A percentile compares a stretch with the other conserved stretches of the same genome.
Evolutionary conservation across 1,284 basidiomycete genomes (phyloP).

Genomic region (Ceratobasidium sp.): DNA sequence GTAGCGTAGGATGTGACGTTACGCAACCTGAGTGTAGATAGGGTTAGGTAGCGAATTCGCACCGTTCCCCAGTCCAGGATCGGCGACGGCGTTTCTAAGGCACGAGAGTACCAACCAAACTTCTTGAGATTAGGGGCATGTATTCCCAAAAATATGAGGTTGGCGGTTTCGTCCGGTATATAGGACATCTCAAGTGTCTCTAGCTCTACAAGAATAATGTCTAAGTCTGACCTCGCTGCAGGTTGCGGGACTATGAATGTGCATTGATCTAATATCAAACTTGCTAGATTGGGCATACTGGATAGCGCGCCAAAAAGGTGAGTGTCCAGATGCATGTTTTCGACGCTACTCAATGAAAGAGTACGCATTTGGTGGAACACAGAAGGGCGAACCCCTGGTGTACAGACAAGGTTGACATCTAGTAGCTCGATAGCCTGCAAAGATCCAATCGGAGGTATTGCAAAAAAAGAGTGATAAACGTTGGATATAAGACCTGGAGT

Average conservation of each 20-base stretch:
- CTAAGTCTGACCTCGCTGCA: not conserved
- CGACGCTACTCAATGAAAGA: slow-evolving; percentile 10
- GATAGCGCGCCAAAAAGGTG: slow-evolving; percentile 13
- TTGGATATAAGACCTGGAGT: not conserved
- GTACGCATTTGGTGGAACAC: not conserved
- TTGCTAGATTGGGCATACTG: slow-evolving; percentile 17
- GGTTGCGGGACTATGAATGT: not conserved
- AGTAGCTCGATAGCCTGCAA: slow-evolving; percentile 19
- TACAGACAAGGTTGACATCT: not conserved
- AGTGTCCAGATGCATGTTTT: slow-evolving; percentile 28
- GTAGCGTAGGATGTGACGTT: slow-evolving; percentile 23
- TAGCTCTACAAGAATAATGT: slow-evolving; percentile 1
- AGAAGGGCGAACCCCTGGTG: not conserved
- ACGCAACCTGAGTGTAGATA: not conserved
- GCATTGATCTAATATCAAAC: slow-evolving; percentile 23
- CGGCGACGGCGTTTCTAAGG: not conserved
- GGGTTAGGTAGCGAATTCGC: not conserved
- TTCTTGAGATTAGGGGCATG: slow-evolving; percentile 8
- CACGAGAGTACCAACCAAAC: not conserved
- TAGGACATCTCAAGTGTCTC: not conserved
- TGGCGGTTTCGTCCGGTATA: slow-evolving; percentile 30
- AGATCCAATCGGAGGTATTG: not conserved
- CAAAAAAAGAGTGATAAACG: not conserved
- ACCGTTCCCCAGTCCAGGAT: slow-evolving; percentile 16
- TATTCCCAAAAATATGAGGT: slow-evolving; percentile 6